Percentiles rank a stretch among this genome's conserved stretches.
Conservation (phyloP, 495 filamentous ascomycete species). For the Podospora bellae-mahoneyi region DNA sequence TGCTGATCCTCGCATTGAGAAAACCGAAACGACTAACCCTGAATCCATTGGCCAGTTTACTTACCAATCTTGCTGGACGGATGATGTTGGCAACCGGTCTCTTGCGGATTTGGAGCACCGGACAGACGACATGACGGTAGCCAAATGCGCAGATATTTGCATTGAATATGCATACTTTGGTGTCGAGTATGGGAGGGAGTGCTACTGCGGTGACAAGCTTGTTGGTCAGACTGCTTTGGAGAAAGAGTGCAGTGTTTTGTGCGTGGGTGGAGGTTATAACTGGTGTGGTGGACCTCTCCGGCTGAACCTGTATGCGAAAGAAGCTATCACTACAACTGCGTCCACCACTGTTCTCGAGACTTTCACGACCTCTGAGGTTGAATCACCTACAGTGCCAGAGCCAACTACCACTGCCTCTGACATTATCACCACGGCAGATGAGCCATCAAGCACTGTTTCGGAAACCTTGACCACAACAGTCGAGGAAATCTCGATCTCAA, state of each 20-base stretch:
- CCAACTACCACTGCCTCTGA: slow-evolving; percentile 1
- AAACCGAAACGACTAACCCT: background rate
- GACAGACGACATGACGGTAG: slow-evolving; percentile 7
- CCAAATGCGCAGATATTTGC: slow-evolving; percentile 5
- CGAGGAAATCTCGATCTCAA: background rate
- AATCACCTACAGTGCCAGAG: background rate
- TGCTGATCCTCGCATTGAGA: background rate
- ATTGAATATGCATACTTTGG: slow-evolving; percentile 13
- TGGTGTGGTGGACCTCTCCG: slow-evolving; percentile 10
- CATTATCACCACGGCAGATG: background rate
- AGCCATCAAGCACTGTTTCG: background rate
- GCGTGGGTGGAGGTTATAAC: slow-evolving; percentile 2
- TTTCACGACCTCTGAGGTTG: background rate
- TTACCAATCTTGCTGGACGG: slow-evolving; percentile 7
- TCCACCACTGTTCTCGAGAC: background rate
- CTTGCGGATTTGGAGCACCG: background rate
- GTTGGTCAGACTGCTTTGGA: background rate
- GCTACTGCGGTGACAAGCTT: slow-evolving; percentile 13
- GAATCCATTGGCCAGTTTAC: slow-evolving; percentile 10
- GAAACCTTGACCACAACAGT: background rate
- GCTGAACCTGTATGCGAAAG: slow-evolving; percentile 15
- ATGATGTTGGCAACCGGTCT: slow-evolving; percentile 4
- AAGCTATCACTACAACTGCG: background rate
- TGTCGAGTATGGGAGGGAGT: slow-evolving; percentile 12
- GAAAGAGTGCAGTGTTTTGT: slow-evolving; percentile 11